Conservation (phyloP, 371 early-diverging fungal species). For the Apophysomyces elegans region DNA sequence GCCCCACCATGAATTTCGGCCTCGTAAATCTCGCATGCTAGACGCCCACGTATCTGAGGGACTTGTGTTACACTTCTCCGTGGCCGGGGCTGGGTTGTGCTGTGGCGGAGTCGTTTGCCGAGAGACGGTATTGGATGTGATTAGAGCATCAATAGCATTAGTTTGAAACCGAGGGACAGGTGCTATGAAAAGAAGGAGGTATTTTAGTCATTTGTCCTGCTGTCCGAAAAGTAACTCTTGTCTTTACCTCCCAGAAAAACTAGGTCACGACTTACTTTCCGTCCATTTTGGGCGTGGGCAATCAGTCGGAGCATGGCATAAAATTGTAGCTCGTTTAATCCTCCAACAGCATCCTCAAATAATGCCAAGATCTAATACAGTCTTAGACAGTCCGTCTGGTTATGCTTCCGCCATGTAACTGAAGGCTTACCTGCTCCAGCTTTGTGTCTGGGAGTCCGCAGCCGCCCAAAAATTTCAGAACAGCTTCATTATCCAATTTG, state of each 20-base stretch:
- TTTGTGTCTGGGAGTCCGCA: conserved; percentile 39
- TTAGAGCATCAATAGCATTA: conserved; percentile 45
- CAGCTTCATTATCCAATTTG: conserved; percentile 35
- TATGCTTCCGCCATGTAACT: neutral
- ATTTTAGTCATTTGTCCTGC: neutral
- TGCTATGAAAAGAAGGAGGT: conserved; percentile 23
- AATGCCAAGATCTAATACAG: conserved; percentile 35
- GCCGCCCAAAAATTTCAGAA: conserved; percentile 41
- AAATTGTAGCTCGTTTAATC: conserved; percentile 40
- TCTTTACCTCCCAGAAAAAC: conserved; percentile 48
- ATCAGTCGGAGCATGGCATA: conserved; percentile 52
- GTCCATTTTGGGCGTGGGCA: conserved; percentile 56
- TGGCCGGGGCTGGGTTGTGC: neutral
- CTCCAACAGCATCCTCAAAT: conserved; percentile 44
- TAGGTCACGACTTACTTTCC: conserved; percentile 45
- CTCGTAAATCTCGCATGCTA: neutral
- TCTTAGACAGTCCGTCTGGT: neutral
- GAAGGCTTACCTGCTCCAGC: conserved; percentile 37
- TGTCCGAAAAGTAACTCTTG: neutral
- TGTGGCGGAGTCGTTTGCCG: conserved; percentile 14
- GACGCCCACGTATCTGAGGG: conserved; percentile 7
- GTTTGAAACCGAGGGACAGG: conserved; percentile 47
- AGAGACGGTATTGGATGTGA: conserved; percentile 23
- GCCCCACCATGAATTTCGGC: conserved; percentile 19
- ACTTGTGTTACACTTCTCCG: conserved; percentile 7